Evolutionary conservation across 257 asterid species (phyloP).

Genomic region (Solanum verrucosum): DNA sequence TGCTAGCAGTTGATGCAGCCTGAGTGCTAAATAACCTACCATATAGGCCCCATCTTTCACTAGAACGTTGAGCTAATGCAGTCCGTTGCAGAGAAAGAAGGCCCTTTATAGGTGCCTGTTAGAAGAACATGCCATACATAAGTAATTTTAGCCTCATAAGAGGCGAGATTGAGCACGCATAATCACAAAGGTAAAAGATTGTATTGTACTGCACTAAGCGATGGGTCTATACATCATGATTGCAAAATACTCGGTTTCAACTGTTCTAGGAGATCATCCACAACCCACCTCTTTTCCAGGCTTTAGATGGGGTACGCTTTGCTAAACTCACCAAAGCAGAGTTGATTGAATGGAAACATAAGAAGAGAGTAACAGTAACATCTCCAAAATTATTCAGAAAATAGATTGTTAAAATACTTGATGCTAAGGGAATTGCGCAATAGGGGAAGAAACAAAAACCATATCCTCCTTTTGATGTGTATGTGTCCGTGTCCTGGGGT

Average conservation of each 20-base stretch:
- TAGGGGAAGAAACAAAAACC: not conserved
- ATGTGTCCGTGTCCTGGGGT: not conserved
- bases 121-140: constrained; percentile 7
- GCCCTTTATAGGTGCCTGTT: constrained; percentile 69
- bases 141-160: not conserved
- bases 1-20: constrained; percentile 64
- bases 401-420: not conserved
- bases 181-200: not conserved
- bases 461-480: not conserved
- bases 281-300: not conserved
- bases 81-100: constrained; percentile 52
- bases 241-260: not conserved
- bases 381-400: not conserved
- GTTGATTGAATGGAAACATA: not conserved
- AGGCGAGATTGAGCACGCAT: not conserved
- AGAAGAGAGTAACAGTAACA: not conserved
- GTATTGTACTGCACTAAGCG: not conserved
- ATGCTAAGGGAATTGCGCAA: not conserved
- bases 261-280: not conserved
- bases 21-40: constrained; percentile 68
- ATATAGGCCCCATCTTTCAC: constrained; percentile 35
- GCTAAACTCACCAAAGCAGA: not conserved
- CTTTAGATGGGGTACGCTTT: not conserved
- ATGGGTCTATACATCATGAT: not conserved
- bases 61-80: constrained; percentile 33